Percentiles rank a stretch among this genome's conserved stretches.
These are phyloP conservation scores for Sutorius australiensis DNA, from an alignment of 768 basidiomycete genomes.

Conservation along the genomic window DNA sequence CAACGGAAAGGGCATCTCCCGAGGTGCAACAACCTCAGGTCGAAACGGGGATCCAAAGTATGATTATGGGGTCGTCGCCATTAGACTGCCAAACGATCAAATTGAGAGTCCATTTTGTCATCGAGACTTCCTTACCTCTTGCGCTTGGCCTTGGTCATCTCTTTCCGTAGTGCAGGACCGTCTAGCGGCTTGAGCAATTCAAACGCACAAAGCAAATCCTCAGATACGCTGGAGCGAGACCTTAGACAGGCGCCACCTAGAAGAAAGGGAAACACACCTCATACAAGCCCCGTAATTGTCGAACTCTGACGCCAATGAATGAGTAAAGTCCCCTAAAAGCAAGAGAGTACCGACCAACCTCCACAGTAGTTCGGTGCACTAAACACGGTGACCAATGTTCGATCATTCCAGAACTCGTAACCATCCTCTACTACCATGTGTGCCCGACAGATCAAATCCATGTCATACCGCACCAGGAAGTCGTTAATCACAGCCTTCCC, in stretches of 20 bases:
- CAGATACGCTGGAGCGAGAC: slow-evolving; percentile 67
- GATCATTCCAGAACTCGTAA: slow-evolving; percentile 99
- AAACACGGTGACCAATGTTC: slow-evolving; percentile 97
- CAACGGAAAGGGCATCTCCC: slow-evolving; percentile 7
- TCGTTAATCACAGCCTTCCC: slow-evolving; percentile 97
- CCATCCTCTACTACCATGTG: slow-evolving; percentile 99
- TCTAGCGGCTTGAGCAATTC: slow-evolving; percentile 96
- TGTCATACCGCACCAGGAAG: slow-evolving; percentile 91
- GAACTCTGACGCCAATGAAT: slow-evolving; percentile 55
- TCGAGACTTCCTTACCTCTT: slow-evolving; percentile 61
- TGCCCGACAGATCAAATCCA: slow-evolving; percentile 98
- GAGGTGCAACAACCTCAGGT: slow-evolving; percentile 8
- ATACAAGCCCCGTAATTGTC: slow-evolving; percentile 95
- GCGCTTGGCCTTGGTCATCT: slow-evolving; percentile 98
- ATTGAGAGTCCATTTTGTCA: neutral
- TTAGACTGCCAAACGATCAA: slow-evolving; percentile 22
- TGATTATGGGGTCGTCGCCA: slow-evolving; percentile 33
- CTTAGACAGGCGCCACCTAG: slow-evolving; percentile 9
- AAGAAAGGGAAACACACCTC: slow-evolving; percentile 51
- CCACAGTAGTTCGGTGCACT: slow-evolving; percentile 97
- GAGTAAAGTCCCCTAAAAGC: slow-evolving; percentile 8
- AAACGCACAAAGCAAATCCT: slow-evolving; percentile 95
- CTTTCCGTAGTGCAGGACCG: slow-evolving; percentile 90
- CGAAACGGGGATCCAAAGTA: neutral
- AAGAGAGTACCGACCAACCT: slow-evolving; percentile 52